Percentiles rank a stretch among this genome's conserved stretches.
These are phyloP conservation scores for Gyromitra esculenta DNA, from an alignment of 2,329 filamentous ascomycete species.

Conservation along the genomic window DNA sequence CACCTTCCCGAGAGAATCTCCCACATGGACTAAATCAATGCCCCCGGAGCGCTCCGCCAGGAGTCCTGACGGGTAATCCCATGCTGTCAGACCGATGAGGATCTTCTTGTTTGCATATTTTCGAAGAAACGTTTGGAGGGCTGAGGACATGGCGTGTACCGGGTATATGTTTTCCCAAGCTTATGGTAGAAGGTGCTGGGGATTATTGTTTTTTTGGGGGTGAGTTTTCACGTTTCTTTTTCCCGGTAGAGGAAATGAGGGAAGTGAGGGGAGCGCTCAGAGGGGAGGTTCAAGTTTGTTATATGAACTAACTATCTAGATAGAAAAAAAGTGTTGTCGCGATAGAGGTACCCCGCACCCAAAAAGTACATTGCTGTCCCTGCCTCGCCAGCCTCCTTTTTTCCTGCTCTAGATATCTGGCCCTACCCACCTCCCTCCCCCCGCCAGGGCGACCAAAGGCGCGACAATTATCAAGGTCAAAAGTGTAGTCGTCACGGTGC, in stretches of 20 bases:
- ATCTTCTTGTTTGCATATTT: conserved; percentile 45
- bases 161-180: background rate
- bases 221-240: conserved; percentile 16
- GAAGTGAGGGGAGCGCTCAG: background rate
- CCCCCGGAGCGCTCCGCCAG: conserved; percentile 48
- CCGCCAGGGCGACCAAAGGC: background rate
- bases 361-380: conserved; percentile 30
- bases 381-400: conserved; percentile 1
- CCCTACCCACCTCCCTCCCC: background rate
- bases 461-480: conserved; percentile 12
- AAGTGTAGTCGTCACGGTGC: conserved; percentile 50
- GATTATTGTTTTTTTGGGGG: background rate
- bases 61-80: conserved; percentile 51
- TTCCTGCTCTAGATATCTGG: background rate
- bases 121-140: conserved; percentile 48
- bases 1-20: conserved; percentile 50
- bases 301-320: conserved; percentile 25
- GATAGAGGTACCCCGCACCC: conserved; percentile 49
- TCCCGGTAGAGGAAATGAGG: background rate
- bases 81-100: conserved; percentile 49
- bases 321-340: conserved; percentile 18
- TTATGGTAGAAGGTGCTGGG: background rate
- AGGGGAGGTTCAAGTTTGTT: conserved; percentile 6
- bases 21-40: conserved; percentile 47
- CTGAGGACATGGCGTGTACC: conserved; percentile 32